Evolutionary conservation across 108 stramenopile species (phyloP).

Genomic region (Stephanodiscus triporus): DNA sequence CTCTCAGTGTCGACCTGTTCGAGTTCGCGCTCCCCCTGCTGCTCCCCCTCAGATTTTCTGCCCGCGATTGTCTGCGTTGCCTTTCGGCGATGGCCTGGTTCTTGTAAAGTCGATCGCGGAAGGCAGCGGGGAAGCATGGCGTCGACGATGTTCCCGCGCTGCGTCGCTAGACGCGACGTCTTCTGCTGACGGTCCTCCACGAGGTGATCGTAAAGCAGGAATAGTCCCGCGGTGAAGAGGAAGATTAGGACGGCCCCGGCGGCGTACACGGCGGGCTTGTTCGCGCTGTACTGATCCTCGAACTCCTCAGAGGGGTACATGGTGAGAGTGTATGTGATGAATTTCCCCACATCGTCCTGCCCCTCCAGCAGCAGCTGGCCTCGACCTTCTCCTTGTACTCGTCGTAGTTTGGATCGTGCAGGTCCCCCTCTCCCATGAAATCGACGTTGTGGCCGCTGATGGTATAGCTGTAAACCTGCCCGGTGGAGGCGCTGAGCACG

Average conservation of each 20-base stretch:
- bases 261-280: constrained; percentile 45
- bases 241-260: constrained; percentile 52
- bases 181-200: constrained; percentile 58
- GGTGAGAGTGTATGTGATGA: constrained; percentile 54
- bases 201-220: constrained; percentile 62
- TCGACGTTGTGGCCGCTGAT: constrained; percentile 44
- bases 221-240: constrained; percentile 53
- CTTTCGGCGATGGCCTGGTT: not conserved
- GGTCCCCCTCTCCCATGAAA: constrained; percentile 57
- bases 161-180: constrained; percentile 26
- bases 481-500: constrained; percentile 49
- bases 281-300: constrained; percentile 48
- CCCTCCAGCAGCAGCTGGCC: constrained; percentile 28
- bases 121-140: constrained; percentile 56
- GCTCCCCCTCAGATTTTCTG: too few relatives aligned
- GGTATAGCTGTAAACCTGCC: constrained; percentile 48
- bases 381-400: constrained; percentile 10
- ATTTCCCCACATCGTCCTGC: constrained; percentile 20
- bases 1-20: not conserved
- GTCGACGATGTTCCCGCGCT: constrained; percentile 54
- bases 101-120: constrained; percentile 66
- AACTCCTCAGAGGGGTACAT: constrained; percentile 71
- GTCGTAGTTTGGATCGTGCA: constrained; percentile 48
- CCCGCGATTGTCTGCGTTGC: not conserved
- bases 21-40: not conserved